Percentiles rank a stretch among this genome's conserved stretches.
Evolutionary conservation across 768 basidiomycete genomes (phyloP).

Genomic region (Rhizopogon sp.): DNA sequence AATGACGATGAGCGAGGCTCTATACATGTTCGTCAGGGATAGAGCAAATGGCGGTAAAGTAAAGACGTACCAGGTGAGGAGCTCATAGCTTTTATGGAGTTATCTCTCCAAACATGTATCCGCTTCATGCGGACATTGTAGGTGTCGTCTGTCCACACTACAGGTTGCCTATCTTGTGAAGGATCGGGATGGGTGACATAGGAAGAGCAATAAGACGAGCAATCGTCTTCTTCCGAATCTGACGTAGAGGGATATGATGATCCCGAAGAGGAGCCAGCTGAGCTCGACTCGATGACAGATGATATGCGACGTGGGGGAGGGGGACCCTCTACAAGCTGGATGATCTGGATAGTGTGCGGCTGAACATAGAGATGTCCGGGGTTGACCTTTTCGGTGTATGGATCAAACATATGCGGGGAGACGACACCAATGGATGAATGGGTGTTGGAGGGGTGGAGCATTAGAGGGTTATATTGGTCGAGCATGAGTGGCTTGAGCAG

Average conservation of each 20-base stretch:
- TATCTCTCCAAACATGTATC: constrained; percentile 68
- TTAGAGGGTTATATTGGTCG: constrained; percentile 16
- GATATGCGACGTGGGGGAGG: constrained; percentile 46
- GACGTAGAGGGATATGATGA: constrained; percentile 33
- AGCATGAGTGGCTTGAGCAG: constrained; percentile 19
- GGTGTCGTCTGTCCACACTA: constrained; percentile 41
- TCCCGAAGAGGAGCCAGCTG: constrained; percentile 34
- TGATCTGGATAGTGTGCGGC: constrained; percentile 55
- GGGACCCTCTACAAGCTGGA: constrained; percentile 66
- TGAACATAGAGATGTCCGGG: constrained; percentile 43
- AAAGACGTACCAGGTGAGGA: constrained; percentile 35
- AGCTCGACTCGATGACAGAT: constrained; percentile 28
- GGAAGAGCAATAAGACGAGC: constrained; percentile 73
- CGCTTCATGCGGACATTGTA: constrained; percentile 56
- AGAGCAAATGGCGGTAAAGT: background rate
- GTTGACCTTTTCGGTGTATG: constrained; percentile 30
- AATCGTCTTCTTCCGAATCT: constrained; percentile 36
- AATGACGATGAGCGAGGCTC: constrained; percentile 33
- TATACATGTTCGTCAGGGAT: constrained; percentile 6
- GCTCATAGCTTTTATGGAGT: constrained; percentile 41
- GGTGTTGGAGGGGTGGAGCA: constrained; percentile 21
- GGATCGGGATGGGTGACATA: constrained; percentile 39
- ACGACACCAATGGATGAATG: constrained; percentile 17
- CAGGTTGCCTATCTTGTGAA: constrained; percentile 16
- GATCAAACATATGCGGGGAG: constrained; percentile 12